Evolutionary conservation across 768 basidiomycete genomes (phyloP).

Genomic region (Lactarius trivialis): DNA sequence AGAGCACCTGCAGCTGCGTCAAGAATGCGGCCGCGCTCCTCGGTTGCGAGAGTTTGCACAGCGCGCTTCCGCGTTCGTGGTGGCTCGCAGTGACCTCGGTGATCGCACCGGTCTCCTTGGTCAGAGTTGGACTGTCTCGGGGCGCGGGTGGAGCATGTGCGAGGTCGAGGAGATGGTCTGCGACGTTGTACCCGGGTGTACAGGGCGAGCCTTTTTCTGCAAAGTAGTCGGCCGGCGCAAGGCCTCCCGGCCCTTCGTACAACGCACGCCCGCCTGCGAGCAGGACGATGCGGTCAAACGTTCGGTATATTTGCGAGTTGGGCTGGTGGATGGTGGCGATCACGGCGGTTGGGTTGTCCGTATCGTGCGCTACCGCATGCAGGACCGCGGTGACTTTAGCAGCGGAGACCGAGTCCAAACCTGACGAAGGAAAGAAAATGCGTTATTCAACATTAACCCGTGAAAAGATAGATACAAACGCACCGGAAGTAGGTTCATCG

Average conservation of each 20-base stretch:
- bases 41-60: conserved; percentile 17
- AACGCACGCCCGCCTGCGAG: conserved; percentile 47
- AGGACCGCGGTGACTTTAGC: conserved; percentile 39
- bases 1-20: conserved; percentile 80
- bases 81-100: neutral
- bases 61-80: conserved; percentile 15
- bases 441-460: conserved; percentile 2
- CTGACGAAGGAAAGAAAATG: conserved; percentile 37
- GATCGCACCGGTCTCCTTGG: neutral
- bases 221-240: conserved; percentile 65
- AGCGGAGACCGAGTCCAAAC: conserved; percentile 26
- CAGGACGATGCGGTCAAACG: conserved; percentile 55
- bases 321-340: conserved; percentile 68
- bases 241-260: conserved; percentile 48
- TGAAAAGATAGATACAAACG: conserved; percentile 38
- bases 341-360: conserved; percentile 57
- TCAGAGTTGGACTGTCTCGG: conserved; percentile 34
- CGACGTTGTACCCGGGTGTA: conserved; percentile 82
- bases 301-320: conserved; percentile 48
- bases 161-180: conserved; percentile 87
- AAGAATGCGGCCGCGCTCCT: conserved; percentile 72
- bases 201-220: conserved; percentile 40
- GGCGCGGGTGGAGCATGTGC: conserved; percentile 58
- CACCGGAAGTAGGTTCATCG: conserved; percentile 55
- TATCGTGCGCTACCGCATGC: conserved; percentile 61